A percentile compares a stretch with the other conserved stretches of the same genome.
These are phyloP conservation scores for Claviceps capensis DNA, from an alignment of 2,329 filamentous ascomycete genomes.

Conservation along the genomic window DNA sequence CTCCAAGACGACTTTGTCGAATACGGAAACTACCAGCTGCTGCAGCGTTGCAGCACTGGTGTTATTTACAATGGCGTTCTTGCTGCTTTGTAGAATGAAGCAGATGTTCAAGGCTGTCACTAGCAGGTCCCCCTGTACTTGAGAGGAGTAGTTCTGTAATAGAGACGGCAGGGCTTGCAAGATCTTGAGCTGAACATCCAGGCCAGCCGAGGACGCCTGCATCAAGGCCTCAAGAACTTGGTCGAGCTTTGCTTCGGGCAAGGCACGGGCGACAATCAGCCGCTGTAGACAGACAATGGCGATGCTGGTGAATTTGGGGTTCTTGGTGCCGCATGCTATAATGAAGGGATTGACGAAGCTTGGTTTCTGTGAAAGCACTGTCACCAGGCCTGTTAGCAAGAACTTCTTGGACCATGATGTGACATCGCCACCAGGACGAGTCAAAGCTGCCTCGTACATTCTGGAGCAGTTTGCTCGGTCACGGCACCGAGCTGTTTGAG, in stretches of 20 bases:
- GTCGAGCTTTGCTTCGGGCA: conserved; percentile 66
- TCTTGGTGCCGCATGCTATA: conserved; percentile 79
- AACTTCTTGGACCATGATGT: conserved; percentile 7
- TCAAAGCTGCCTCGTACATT: conserved; percentile 15
- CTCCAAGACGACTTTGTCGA: conserved; percentile 77
- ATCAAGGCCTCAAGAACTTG: conserved; percentile 81
- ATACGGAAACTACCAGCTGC: conserved; percentile 82
- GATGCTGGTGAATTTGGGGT: conserved; percentile 78
- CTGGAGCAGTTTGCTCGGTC: conserved; percentile 25
- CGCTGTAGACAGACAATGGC: conserved; percentile 82
- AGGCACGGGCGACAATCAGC: conserved; percentile 66
- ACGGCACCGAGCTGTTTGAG: conserved; percentile 42
- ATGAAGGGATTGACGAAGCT: conserved; percentile 90
- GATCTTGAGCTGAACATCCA: conserved; percentile 93
- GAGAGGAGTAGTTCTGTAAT: conserved; percentile 75
- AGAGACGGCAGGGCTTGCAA: conserved; percentile 82
- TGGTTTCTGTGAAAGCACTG: conserved; percentile 69
- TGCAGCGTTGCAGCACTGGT: conserved; percentile 94
- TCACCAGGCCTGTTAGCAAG: conserved; percentile 6
- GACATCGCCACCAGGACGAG: background rate
- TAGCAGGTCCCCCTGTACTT: conserved; percentile 69
- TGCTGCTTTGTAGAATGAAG: conserved; percentile 78
- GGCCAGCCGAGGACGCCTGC: conserved; percentile 63
- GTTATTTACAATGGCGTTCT: conserved; percentile 86
- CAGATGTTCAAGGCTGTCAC: conserved; percentile 80